Conservation (phyloP, 78 protist species). For the Andalucia godoyi region DNA sequence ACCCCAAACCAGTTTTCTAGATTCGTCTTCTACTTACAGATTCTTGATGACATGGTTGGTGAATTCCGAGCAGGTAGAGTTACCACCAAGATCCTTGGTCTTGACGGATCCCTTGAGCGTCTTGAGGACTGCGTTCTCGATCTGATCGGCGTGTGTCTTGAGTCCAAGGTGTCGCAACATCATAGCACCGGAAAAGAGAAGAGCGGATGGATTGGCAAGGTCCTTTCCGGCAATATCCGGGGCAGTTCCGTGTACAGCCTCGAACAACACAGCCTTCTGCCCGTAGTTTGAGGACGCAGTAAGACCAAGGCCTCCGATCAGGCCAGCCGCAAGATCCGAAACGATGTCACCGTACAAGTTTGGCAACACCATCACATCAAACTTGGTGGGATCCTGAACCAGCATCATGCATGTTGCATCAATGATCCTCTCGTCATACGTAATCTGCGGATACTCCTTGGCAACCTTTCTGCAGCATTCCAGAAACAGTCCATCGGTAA, state of each 20-base stretch:
- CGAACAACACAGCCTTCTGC: slow-evolving; percentile 56
- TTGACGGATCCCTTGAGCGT: neutral
- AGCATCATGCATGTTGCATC: slow-evolving; percentile 68
- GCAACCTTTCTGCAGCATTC: slow-evolving; percentile 50
- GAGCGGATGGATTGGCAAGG: slow-evolving; percentile 70
- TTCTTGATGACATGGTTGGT: slow-evolving; percentile 6
- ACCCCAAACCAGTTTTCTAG: too few species aligned
- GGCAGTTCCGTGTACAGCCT: slow-evolving; percentile 71
- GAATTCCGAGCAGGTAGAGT: neutral
- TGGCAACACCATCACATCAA: slow-evolving; percentile 69
- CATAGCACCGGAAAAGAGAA: slow-evolving; percentile 52
- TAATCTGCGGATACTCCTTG: slow-evolving; percentile 59
- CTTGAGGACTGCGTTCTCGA: neutral
- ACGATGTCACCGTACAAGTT: slow-evolving; percentile 80
- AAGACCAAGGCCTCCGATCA: slow-evolving; percentile 74
- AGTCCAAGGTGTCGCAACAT: slow-evolving; percentile 63
- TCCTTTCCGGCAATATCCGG: slow-evolving; percentile 65
- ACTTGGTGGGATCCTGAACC: slow-evolving; percentile 43
- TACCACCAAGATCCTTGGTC: slow-evolving; percentile 21
- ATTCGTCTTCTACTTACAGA: neutral
- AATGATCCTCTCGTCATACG: slow-evolving; percentile 45
- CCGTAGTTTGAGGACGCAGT: slow-evolving; percentile 73
- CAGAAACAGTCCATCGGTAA: slow-evolving; percentile 64
- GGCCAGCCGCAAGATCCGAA: slow-evolving; percentile 59
- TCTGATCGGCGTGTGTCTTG: neutral